Evolutionary conservation across 768 basidiomycete species (phyloP), one percentile per base, ranked within the genome.

Genomic region (Cytidiella melzeri): DNA sequence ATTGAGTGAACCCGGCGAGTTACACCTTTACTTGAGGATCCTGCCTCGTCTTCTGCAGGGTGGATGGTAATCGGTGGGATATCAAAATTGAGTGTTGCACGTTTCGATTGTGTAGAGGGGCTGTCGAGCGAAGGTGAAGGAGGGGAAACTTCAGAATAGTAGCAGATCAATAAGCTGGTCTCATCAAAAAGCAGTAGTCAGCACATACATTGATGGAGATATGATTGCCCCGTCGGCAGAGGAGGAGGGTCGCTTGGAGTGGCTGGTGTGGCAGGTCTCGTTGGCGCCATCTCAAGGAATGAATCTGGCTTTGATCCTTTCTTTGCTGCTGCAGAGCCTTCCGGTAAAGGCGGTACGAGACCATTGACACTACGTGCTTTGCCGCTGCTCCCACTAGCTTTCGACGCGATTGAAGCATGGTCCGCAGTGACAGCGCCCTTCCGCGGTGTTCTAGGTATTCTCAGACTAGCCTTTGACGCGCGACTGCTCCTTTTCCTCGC

Each of bases 401-500:
- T 45, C 13, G 51, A 48, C 24, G 43, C 44, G 40, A 59, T 48
- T 1, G 55, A 57, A 19, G 50, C 45, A 15, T 53, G 50, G 20
- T 58, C 53, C 10, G 53, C 48, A 7, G 43, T 11, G 13, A 37
- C 26, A 26, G 56, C 21, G 12, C 36, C 39, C 41, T 43, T 60
- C 34, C 30, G 30, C 15, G 68, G 43, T 43, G 71, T 43, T 51
- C 66, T 67, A 0, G 79, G 81, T 20, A 87, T 67, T 1, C 87
- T 77, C 6, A 90, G 66, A 58, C 83, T 87, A 20, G 79, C 75
- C 55, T 82, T 79, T 4, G 84, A 86, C 6, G 78, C 72, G 1
- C 83, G 73, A 38, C 72, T 69, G 61, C 83, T 85, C 36, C 86
- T 75, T 50, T 69, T 75, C 50, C 78, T 76, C 1, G 88, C 87